Evolutionary conservation across 2,329 filamentous ascomycete genomes (phyloP).

Genomic region (Lomentospora prolificans): DNA sequence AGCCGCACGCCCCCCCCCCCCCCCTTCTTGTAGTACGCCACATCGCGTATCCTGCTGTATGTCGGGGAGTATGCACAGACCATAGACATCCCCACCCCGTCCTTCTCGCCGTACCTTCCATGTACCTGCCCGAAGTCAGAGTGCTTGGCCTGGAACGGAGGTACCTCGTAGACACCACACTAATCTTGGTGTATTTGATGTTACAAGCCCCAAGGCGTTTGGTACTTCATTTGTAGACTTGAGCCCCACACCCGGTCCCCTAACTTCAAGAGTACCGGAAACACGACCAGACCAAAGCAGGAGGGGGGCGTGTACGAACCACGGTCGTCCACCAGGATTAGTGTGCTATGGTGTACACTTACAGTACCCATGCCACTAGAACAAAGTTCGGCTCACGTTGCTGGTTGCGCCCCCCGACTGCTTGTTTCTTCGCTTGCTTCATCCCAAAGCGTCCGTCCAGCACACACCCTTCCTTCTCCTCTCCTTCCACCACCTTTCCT

Average conservation of each 20-base stretch:
- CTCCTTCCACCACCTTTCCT: conserved; percentile 1
- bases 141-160: background rate
- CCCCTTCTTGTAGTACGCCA: background rate
- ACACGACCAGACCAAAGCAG: background rate
- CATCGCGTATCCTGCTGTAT: too few species aligned
- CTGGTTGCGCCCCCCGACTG: conserved; percentile 3
- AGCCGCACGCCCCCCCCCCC: too few species aligned
- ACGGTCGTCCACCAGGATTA: background rate
- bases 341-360: background rate
- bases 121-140: too few species aligned
- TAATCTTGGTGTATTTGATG: background rate
- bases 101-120: too few species aligned
- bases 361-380: conserved; percentile 2
- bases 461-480: conserved; percentile 5
- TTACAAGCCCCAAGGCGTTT: background rate
- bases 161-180: background rate
- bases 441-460: conserved; percentile 1
- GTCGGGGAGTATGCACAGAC: background rate
- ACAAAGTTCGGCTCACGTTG: conserved; percentile 4
- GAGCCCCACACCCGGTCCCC: background rate
- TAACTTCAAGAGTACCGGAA: background rate
- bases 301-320: background rate
- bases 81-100: too few species aligned
- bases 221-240: background rate
- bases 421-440: conserved; percentile 3